Evolutionary conservation across 192 early-diverging fungal genomes (phyloP), one percentile per base, ranked within the genome.

Genomic region (Funneliformis mosseae): DNA sequence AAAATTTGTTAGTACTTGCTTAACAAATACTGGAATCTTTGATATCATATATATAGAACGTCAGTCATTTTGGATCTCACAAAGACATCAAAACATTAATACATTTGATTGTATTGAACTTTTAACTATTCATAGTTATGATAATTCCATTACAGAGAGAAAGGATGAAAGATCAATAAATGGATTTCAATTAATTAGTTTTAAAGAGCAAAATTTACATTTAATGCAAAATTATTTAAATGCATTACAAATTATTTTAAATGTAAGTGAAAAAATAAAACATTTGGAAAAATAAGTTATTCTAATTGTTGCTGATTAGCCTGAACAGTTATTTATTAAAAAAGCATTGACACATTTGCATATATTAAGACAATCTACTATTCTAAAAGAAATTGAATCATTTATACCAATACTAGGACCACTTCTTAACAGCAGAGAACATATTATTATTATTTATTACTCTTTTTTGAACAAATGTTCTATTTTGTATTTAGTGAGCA

Each of bases 391-490:
- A 16, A 55, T 74, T 59, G 27, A 74, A 3, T 60, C 8, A 18
- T 74, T 74, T 74, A 14, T 74, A 23, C 12, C 48, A 4, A 74
- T 74, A 8, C 1, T 74, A 59, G 73, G 73, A 0, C 73, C 25
- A 5, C 50, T 74, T 33, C 50, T 74, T 7, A 74, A 71, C 7
- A 71, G 42, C 46, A 42, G 42, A 45, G 41, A 71, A 7, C 69
- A 71, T 5, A n/a, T 71, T 23, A 43, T 71, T 0, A 38, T 45
- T 25, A 43, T 46, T 25, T 9, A 75, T 59, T 3, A 75, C 41
- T 33, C 12, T 75, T 75, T 75, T 75, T 75, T 23, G 14, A 76
- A 28, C 7, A 76, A 39, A 38, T 77, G 41, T 64, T 66, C 46
- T 10, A 67, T 46, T 62, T 66, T 14, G 62, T 64, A 23, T 77